Evolutionary conservation across 768 basidiomycete genomes (phyloP).

Genomic region (Leucocoprinus sp.): DNA sequence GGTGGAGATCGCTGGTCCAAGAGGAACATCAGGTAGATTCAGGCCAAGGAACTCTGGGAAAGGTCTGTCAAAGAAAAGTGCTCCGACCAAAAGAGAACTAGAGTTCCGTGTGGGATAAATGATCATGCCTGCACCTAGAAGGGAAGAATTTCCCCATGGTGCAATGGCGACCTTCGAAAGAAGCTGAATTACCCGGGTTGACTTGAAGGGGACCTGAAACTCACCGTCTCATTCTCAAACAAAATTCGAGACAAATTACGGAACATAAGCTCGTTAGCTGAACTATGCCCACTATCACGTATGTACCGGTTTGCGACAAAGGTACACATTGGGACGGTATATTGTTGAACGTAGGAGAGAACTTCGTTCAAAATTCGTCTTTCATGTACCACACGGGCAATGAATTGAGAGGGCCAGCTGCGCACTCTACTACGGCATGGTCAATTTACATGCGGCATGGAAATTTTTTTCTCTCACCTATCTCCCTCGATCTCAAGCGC

Average conservation of each 20-base stretch:
- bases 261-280: constrained; percentile 46
- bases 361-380: constrained; percentile 37
- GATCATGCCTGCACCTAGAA: constrained; percentile 42
- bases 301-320: constrained; percentile 52
- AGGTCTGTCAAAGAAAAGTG: constrained; percentile 36
- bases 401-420: constrained; percentile 47
- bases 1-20: constrained; percentile 21
- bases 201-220: constrained; percentile 16
- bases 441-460: constrained; percentile 17
- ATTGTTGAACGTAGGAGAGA: constrained; percentile 42
- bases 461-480: constrained; percentile 42
- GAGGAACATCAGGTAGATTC: constrained; percentile 18
- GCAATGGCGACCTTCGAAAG: constrained; percentile 39
- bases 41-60: constrained; percentile 38
- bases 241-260: constrained; percentile 45
- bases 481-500: constrained; percentile 69
- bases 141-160: constrained; percentile 39
- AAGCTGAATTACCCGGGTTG: neutral
- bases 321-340: constrained; percentile 44
- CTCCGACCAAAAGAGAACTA: constrained; percentile 42
- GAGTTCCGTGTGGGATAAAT: constrained; percentile 46
- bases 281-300: constrained; percentile 37
- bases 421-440: constrained; percentile 36
- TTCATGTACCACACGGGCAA: constrained; percentile 33
- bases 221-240: constrained; percentile 44